Base-by-base conservation (phyloP, 139 green algal species). In the Diplosphaera chodatii region DNA sequence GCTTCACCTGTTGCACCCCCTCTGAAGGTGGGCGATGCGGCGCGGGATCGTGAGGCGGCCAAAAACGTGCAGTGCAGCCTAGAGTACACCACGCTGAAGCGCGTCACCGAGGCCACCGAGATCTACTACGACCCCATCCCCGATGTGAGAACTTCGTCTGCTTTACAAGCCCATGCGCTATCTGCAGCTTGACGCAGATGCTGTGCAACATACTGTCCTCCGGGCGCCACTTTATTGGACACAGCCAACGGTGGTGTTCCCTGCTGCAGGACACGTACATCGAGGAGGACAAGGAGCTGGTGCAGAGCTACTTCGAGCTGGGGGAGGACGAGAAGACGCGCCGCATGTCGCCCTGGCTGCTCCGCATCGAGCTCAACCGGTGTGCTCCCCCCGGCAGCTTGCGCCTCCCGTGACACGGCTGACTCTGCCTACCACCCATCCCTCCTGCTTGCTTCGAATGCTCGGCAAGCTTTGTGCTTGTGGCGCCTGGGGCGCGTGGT, bases 1-100 rank as follows among this genome's bases (percentile, higher is more conserved):
- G n/a, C n/a, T 99, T 63, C 92, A 93, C 85, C 83, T 98, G 71
- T 29, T 20, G 1, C 68, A 15, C 20, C 63, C 1, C 1, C 34
- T 59, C 59, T 66, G 16, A 23, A 59, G 48, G n/a, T 72, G 40
- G 79, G 79, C 21, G 75, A 80, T 32, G 77, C 83, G 29, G 71
- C 74, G n/a, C 63, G 69, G 15, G 86, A 94, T 67, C 87, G 88
- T 73, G 88, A 96, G 67, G 66, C 77, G 28, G 95, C 95, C 69
- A 96, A 96, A 78, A 85, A 88, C 68, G 89, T 98, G 31, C 93
- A 98, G 88, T 93, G 89, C 74, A 79, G 79, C 63, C 87, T 99
- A 65, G 95, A 99, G 89, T 98, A 97, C 86, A 98, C 95, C 18
- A 96, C 89, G 63, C 87, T 99, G 72, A 78, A 83, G 40, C 76